phyloP scores from a whole-genome alignment of 2,329 filamentous ascomycete genomes.

The Alternaria sp. region DNA sequence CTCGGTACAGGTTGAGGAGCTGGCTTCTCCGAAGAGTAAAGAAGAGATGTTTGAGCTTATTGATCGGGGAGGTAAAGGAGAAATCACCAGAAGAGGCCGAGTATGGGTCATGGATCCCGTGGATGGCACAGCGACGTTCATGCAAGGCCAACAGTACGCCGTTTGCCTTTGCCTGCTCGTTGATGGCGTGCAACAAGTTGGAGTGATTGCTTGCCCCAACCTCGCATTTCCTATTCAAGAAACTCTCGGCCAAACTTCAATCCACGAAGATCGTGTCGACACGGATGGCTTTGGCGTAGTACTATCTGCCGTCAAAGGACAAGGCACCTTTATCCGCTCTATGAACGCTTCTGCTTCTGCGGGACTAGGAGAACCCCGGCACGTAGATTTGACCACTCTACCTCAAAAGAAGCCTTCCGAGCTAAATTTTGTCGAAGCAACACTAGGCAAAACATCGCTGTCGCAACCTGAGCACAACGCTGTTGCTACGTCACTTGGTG shows the following conservation, averaged over 20 bases:
- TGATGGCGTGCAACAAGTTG: conserved; percentile 65
- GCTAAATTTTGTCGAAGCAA: conserved; percentile 59
- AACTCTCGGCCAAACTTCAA: conserved; percentile 23
- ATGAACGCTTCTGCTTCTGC: conserved; percentile 41
- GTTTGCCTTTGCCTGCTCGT: conserved; percentile 67
- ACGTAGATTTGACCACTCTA: conserved; percentile 34
- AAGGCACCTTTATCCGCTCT: conserved; percentile 54
- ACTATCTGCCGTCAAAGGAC: conserved; percentile 58
- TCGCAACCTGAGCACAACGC: conserved; percentile 49
- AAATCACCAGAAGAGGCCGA: conserved; percentile 54
- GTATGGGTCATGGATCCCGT: conserved; percentile 72
- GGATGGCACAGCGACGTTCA: conserved; percentile 70
- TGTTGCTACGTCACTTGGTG: conserved; percentile 50
- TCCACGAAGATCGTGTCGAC: conserved; percentile 54
- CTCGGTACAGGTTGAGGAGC: conserved; percentile 15
- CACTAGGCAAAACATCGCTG: conserved; percentile 50
- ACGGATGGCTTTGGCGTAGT: conserved; percentile 52
- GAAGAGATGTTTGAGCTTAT: conserved; percentile 69
- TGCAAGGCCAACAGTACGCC: conserved; percentile 68
- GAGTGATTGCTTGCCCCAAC: conserved; percentile 70
- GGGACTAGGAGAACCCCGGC: conserved; percentile 43
- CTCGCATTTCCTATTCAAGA: conserved; percentile 53
- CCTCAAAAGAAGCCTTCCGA: conserved; percentile 38
- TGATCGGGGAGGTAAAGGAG: conserved; percentile 65
- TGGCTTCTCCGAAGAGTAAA: conserved; percentile 53